These are phyloP conservation scores for Rhynchosporium agropyri DNA, from an alignment of 2,329 filamentous ascomycete genomes.

Conservation along the genomic window DNA sequence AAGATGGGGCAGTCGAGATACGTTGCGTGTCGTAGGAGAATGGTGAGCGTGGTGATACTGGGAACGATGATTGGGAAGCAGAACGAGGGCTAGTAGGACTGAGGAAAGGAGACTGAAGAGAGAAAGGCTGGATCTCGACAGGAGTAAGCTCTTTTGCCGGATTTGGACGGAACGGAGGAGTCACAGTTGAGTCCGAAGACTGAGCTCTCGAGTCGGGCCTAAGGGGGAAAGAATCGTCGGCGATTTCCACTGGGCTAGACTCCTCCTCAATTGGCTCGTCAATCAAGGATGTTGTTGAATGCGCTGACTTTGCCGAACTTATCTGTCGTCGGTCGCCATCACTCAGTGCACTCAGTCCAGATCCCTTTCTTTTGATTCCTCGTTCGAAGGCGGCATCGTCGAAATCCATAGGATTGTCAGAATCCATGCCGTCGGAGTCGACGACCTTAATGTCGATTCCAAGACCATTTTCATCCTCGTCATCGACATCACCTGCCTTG, in stretches of 20 bases:
- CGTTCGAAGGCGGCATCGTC: constrained; percentile 41
- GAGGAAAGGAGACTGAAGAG: constrained; percentile 48
- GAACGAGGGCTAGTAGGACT: constrained; percentile 66
- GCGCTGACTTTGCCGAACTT: constrained; percentile 50
- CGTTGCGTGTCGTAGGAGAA: constrained; percentile 72
- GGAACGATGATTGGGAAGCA: constrained; percentile 55
- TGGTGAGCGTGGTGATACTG: constrained; percentile 66
- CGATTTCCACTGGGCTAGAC: constrained; percentile 45
- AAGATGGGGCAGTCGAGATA: constrained; percentile 75
- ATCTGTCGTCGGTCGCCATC: constrained; percentile 45
- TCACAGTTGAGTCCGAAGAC: constrained; percentile 43
- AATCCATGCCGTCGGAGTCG: constrained; percentile 46
- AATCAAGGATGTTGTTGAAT: constrained; percentile 53
- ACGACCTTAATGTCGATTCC: constrained; percentile 51
- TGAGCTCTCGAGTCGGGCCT: constrained; percentile 41
- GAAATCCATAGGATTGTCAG: constrained; percentile 48
- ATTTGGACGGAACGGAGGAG: constrained; percentile 38
- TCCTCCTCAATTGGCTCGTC: constrained; percentile 55
- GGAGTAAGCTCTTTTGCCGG: constrained; percentile 50
- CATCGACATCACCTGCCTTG: constrained; percentile 44
- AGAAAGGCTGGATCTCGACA: constrained; percentile 52
- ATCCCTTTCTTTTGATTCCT: constrained; percentile 49
- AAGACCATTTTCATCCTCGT: constrained; percentile 43
- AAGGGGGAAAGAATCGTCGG: constrained; percentile 45
- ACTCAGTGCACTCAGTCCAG: constrained; percentile 45